phyloP scores from a whole-genome alignment of 805 yeast species.

The Wickerhamia fluorescens region DNA sequence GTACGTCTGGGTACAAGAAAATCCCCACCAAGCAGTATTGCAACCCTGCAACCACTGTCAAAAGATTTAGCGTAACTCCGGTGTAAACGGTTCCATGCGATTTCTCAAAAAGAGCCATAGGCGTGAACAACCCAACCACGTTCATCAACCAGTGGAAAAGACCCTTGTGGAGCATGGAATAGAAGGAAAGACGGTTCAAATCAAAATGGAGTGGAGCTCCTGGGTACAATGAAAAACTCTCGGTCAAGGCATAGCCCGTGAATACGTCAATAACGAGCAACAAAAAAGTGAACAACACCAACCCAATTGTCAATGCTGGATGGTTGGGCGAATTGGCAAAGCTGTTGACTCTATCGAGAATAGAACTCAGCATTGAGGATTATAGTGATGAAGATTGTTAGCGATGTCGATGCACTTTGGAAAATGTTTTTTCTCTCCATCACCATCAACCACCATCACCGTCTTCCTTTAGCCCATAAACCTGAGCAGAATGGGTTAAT shows the following conservation, averaged over 20 bases:
- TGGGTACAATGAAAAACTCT: conserved; percentile 45
- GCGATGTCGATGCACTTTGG: no score
- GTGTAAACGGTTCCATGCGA: conserved; percentile 80
- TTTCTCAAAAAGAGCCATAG: conserved; percentile 60
- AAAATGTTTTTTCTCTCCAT: no score
- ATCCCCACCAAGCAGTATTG: conserved; percentile 49
- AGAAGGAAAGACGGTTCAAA: conserved; percentile 55
- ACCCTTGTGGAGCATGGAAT: conserved; percentile 63
- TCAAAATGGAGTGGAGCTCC: conserved; percentile 41
- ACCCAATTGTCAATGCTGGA: conserved; percentile 61
- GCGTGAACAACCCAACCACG: conserved; percentile 47
- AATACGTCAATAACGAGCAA: conserved; percentile 31
- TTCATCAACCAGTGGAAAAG: conserved; percentile 58
- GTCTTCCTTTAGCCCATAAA: no score
- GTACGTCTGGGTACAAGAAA: conserved; percentile 43
- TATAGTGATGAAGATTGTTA: background rate
- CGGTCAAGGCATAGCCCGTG: conserved; percentile 21
- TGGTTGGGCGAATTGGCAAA: no score
- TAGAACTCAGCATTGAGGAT: conserved; percentile 1
- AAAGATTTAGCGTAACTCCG: conserved; percentile 66
- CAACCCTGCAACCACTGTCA: conserved; percentile 65
- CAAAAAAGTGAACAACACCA: conserved; percentile 45
- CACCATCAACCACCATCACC: no score
- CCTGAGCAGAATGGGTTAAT: no score
- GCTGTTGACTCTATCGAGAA: conserved; percentile 2